Evolutionary conservation across 129 eudicot species (phyloP), one percentile per base, ranked within the genome.

Genomic region (Escallonia rubra): DNA sequence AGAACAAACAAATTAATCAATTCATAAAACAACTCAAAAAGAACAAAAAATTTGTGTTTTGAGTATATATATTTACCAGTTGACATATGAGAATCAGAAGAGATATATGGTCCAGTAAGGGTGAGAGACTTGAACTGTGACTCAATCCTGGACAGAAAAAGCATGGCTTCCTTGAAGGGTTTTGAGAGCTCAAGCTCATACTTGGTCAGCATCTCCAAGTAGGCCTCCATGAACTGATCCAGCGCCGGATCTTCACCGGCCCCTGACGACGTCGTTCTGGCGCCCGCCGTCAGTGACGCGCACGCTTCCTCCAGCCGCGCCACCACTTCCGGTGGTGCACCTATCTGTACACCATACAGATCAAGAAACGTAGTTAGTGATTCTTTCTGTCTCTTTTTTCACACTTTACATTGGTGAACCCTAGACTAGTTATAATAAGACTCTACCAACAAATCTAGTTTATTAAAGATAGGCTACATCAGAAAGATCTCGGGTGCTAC

Each of bases 221-320:
- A 92, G 9, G 98, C 98, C 72, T 92, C 98, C 98, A 92, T 88
- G 73, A 92, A 92, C 51, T 92, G 98, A 83, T 93, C 98, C 54
- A 93, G 85, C 39, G 81, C 82, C 39, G 98, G 98, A 84, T 93
- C 98, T 84, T 93, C 90, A 3, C 96, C 98, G 8, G 85, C 34
- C 59, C 59, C 59, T 1, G 14, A 11, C 13, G 13, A 11, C 5
- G 6, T 34, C 3, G 16, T 12, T 3, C 67, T 66, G 2, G 81
- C 73, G 0, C 83, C 81, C 66, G 65, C 70, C 52, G 64, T 72
- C 38, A 61, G 83, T 2, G 86, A 81, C 61, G 78, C 60, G 57
- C 85, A 80, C 41, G 88, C 92, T 60, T 86, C 96, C 79, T 93
- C 98, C 10, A 93, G 82, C 72, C 87, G 80, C 54, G 82, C 95